Percentiles rank a stretch among this genome's conserved stretches.
Evolutionary conservation across 345 rosid species (phyloP).

Genomic region (Zanthoxylum bungeanum): DNA sequence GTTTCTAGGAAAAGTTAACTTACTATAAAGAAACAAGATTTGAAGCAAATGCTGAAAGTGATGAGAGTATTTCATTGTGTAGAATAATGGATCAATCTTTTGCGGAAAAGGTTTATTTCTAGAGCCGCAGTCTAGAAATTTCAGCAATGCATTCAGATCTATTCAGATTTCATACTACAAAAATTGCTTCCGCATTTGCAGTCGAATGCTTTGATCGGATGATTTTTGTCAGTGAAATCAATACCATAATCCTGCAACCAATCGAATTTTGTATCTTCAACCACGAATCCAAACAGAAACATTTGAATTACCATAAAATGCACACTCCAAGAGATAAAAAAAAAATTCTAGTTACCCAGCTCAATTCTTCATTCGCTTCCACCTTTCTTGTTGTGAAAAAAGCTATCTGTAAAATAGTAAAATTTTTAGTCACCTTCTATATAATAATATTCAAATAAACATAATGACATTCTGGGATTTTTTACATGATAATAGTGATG

Average conservation of each 20-base stretch:
- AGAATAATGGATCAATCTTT: neutral
- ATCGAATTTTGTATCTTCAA: neutral
- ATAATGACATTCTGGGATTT: neutral
- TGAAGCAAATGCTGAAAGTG: neutral
- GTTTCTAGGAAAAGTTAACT: no score
- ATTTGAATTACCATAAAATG: neutral
- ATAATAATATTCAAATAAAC: neutral
- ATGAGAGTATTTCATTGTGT: neutral
- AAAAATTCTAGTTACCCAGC: constrained; percentile 35
- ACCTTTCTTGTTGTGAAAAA: constrained; percentile 40
- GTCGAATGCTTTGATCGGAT: constrained; percentile 39
- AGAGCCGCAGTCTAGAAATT: neutral
- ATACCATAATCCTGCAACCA: constrained; percentile 45
- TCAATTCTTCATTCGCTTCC: constrained; percentile 31
- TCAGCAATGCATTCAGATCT: no score
- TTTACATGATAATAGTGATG: constrained; percentile 62
- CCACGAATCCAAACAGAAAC: neutral
- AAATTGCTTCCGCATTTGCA: constrained; percentile 34
- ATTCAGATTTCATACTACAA: constrained; percentile 17
- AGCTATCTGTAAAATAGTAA: constrained; percentile 25
- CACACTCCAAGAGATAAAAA: neutral
- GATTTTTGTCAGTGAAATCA: constrained; percentile 34
- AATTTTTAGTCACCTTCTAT: neutral
- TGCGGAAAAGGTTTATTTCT: constrained; percentile 1
- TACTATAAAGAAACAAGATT: no score